phyloP scores from a whole-genome alignment of 1,139 yeast species.

The Hyphopichia pseudoburtonii region DNA sequence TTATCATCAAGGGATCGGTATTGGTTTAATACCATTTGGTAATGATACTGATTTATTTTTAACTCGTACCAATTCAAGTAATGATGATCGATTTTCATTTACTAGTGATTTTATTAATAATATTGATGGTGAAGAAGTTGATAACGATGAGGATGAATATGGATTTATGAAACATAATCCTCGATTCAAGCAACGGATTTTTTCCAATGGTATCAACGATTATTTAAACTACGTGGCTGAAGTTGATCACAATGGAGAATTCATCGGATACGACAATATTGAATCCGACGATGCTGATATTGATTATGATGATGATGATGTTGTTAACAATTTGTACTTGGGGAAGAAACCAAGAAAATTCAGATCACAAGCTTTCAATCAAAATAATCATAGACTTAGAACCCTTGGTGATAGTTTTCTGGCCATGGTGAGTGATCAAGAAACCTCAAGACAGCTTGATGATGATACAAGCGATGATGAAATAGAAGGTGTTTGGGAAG shows the following conservation, averaged over 20 bases:
- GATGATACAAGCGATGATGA: background rate
- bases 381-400: slow-evolving; percentile 9
- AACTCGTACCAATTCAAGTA: slow-evolving; percentile 3
- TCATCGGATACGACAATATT: slow-evolving; percentile 11
- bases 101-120: slow-evolving; percentile 10
- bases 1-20: slow-evolving; percentile 2
- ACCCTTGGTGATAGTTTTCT: too few relatives aligned
- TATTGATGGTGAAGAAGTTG: slow-evolving; percentile 11
- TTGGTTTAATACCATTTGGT: slow-evolving; percentile 4
- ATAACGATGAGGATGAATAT: slow-evolving; percentile 32
- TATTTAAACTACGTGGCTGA: slow-evolving; percentile 19
- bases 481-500: slow-evolving; percentile 11
- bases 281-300: slow-evolving; percentile 8
- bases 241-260: slow-evolving; percentile 15
- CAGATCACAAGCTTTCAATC: slow-evolving; percentile 36
- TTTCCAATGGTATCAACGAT: slow-evolving; percentile 29
- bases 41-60: slow-evolving; percentile 3
- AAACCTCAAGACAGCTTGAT: too few relatives aligned
- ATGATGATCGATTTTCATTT: slow-evolving; percentile 12
- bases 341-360: slow-evolving; percentile 27
- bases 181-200: slow-evolving; percentile 28
- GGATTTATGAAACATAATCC: slow-evolving; percentile 36
- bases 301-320: too few relatives aligned
- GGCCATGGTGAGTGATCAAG: too few relatives aligned
- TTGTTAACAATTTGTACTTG: background rate